phyloP scores from a whole-genome alignment of 225 moss, liverwort and hornwort genomes.

The Pseudoscleropodium purum region DNA sequence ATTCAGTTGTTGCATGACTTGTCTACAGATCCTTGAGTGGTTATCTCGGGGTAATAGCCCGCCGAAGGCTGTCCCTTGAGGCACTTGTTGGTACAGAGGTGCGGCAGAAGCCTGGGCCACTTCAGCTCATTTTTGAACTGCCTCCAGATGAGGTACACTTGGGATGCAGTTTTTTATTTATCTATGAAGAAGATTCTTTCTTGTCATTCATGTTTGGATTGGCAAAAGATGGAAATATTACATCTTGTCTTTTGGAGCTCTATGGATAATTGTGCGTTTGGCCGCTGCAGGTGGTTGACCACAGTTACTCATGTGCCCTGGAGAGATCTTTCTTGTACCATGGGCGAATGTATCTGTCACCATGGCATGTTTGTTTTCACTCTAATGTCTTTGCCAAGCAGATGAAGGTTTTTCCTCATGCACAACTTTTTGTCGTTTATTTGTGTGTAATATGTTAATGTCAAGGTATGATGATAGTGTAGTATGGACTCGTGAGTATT shows the following conservation, averaged over 20 bases:
- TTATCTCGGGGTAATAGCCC: slow-evolving; percentile 46
- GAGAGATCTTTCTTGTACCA: slow-evolving; percentile 88
- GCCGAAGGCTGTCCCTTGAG: slow-evolving; percentile 52
- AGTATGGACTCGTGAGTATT: neutral
- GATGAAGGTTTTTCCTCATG: slow-evolving; percentile 53
- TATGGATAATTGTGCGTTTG: neutral
- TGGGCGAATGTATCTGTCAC: slow-evolving; percentile 82
- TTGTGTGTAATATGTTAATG: neutral
- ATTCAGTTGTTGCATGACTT: neutral
- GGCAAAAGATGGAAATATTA: neutral
- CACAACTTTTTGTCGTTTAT: neutral
- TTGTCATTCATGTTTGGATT: neutral
- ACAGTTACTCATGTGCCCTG: slow-evolving; percentile 87
- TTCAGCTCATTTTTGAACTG: slow-evolving; percentile 67
- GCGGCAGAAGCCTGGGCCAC: slow-evolving; percentile 87
- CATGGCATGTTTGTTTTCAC: slow-evolving; percentile 86
- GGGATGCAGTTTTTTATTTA: neutral
- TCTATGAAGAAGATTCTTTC: neutral
- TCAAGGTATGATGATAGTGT: neutral
- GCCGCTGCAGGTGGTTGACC: slow-evolving; percentile 58
- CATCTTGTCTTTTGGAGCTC: neutral
- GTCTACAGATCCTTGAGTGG: slow-evolving; percentile 52
- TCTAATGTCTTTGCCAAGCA: slow-evolving; percentile 89
- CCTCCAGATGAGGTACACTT: slow-evolving; percentile 79
- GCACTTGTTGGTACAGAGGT: slow-evolving; percentile 75